Conservation (phyloP, 1,284 basidiomycete genomes). For the Pseudozyma pruni region DNA sequence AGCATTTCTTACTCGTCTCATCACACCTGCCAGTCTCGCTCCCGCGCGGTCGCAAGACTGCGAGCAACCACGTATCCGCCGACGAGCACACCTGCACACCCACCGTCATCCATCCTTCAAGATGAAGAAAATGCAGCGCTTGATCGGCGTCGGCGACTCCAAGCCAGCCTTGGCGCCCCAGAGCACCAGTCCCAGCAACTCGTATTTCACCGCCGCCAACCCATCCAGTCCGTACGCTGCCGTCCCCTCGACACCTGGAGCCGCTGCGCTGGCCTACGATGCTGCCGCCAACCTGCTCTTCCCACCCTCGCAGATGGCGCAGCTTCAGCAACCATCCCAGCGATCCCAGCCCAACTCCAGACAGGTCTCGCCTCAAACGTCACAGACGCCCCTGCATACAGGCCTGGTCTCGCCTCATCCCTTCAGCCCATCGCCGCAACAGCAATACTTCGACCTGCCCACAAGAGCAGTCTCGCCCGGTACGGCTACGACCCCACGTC, state of each 20-base stretch:
- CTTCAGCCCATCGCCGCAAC: conserved; percentile 25
- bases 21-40: no score
- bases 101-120: neutral
- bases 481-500: conserved; percentile 3
- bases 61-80: neutral
- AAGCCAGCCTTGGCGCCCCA: conserved; percentile 44
- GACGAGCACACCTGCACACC: no score
- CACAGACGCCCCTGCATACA: conserved; percentile 17
- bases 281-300: conserved; percentile 9
- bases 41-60: no score
- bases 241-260: conserved; percentile 2
- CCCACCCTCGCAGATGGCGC: conserved; percentile 16
- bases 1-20: no score
- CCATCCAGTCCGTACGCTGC: conserved; percentile 1
- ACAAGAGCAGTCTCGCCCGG: conserved; percentile 10
- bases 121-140: conserved; percentile 45
- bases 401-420: conserved; percentile 27
- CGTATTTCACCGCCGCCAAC: conserved; percentile 7
- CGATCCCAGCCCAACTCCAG: conserved; percentile 11
- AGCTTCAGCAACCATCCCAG: conserved; percentile 7
- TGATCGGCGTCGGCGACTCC: conserved; percentile 46
- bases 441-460: conserved; percentile 45
- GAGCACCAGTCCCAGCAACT: conserved; percentile 25
- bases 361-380: conserved; percentile 32
- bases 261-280: conserved; percentile 7